Conservation (phyloP, 306 rosid species). For the Cyclanthera cordifolia region DNA sequence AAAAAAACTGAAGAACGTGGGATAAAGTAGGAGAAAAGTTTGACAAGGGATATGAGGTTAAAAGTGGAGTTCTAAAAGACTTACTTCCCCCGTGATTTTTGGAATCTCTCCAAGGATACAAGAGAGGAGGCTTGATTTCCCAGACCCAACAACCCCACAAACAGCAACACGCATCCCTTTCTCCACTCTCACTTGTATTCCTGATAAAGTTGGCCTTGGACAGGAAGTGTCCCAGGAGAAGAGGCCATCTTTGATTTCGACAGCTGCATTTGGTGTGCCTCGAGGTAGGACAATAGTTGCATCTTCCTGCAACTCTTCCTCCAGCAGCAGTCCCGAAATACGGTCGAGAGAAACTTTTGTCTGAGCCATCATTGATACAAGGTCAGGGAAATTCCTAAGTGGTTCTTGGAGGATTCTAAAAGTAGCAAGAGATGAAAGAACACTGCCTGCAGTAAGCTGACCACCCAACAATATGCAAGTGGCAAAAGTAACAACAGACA, state of each 20-base stretch:
- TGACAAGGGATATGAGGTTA: not conserved
- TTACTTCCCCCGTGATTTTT: constrained; percentile 80
- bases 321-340: constrained; percentile 70
- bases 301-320: constrained; percentile 88
- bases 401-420: constrained; percentile 99
- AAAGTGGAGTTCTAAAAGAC: constrained; percentile 24
- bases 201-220: constrained; percentile 62
- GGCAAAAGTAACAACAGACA: constrained; percentile 84
- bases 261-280: constrained; percentile 54
- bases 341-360: constrained; percentile 98
- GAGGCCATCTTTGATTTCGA: constrained; percentile 65
- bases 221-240: constrained; percentile 81
- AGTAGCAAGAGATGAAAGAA: constrained; percentile 97
- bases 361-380: constrained; percentile 99
- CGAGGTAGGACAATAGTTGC: constrained; percentile 70
- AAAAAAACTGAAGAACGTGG: constrained; percentile 10
- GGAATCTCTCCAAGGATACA: constrained; percentile 97
- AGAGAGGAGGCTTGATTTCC: constrained; percentile 93
- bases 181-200: constrained; percentile 64
- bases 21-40: not conserved
- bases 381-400: constrained; percentile 90
- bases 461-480: constrained; percentile 77
- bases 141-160: constrained; percentile 93
- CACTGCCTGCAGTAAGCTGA: constrained; percentile 83
- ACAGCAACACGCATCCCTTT: constrained; percentile 89